These are phyloP conservation scores for Rhodotorula sphaerocarpa DNA, from an alignment of 768 basidiomycete genomes.

Conservation along the genomic window DNA sequence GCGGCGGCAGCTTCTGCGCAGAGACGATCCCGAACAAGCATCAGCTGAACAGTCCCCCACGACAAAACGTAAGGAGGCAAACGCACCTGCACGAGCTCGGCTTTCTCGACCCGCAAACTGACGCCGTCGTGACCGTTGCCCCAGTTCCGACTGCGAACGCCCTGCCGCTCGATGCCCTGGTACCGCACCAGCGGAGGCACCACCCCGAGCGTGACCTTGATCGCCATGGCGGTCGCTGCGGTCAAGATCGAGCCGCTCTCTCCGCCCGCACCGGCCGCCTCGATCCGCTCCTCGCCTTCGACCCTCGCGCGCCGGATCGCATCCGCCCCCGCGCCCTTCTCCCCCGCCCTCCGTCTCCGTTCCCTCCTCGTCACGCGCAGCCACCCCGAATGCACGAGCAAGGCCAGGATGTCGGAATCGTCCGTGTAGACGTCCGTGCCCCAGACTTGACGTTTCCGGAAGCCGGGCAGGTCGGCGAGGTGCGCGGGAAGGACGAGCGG, in stretches of 20 bases:
- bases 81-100: constrained; percentile 43
- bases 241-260: constrained; percentile 13
- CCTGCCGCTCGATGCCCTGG: constrained; percentile 42
- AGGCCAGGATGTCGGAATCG: constrained; percentile 45
- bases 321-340: constrained; percentile 19
- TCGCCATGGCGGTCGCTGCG: constrained; percentile 31
- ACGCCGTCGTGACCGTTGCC: constrained; percentile 48
- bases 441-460: constrained; percentile 43
- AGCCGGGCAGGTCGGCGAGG: constrained; percentile 32
- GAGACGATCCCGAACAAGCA: not conserved
- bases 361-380: constrained; percentile 36
- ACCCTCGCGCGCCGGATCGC: constrained; percentile 6
- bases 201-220: constrained; percentile 42
- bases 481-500: constrained; percentile 23
- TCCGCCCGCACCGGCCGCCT: not conserved
- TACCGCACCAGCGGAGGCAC: constrained; percentile 45
- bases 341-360: constrained; percentile 7
- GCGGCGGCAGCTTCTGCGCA: not conserved
- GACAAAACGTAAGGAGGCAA: not conserved
- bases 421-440: constrained; percentile 49
- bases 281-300: not conserved
- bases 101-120: constrained; percentile 44
- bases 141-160: constrained; percentile 45
- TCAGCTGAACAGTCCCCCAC: too few relatives aligned
- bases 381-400: constrained; percentile 47